Evolutionary conservation across 192 early-diverging fungal species (phyloP).

Genomic region (Helicostylum pulchrum): DNA sequence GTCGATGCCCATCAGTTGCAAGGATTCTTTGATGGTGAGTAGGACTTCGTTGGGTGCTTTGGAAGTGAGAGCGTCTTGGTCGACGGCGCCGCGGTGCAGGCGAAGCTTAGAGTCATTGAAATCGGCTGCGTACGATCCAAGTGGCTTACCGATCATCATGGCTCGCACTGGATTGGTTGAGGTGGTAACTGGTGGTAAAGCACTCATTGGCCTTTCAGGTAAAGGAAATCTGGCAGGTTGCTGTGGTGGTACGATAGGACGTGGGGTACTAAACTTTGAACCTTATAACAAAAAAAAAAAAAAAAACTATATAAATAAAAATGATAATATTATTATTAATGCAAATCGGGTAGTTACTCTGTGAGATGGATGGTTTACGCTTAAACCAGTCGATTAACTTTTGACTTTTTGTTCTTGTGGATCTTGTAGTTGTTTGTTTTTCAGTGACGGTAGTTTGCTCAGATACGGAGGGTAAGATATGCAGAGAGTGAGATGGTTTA

Average conservation of each 20-base stretch:
- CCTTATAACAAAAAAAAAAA: background rate
- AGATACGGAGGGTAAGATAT: constrained; percentile 21
- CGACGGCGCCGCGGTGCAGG: constrained; percentile 70
- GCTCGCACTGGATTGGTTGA: constrained; percentile 8
- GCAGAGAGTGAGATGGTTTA: background rate
- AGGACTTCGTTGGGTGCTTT: constrained; percentile 67
- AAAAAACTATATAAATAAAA: background rate
- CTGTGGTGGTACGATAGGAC: background rate
- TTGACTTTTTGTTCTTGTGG: constrained; percentile 44
- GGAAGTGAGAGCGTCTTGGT: constrained; percentile 64
- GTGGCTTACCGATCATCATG: constrained; percentile 16
- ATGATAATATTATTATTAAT: background rate
- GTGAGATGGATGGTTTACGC: constrained; percentile 40
- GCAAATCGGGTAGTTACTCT: background rate
- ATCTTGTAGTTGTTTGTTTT: background rate
- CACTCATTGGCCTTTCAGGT: constrained; percentile 4
- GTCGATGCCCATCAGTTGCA: constrained; percentile 52
- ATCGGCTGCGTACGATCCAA: constrained; percentile 21
- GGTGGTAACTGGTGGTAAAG: background rate
- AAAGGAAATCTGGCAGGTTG: no score
- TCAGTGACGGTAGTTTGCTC: constrained; percentile 13
- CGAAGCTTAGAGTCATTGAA: constrained; percentile 52
- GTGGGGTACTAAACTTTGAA: background rate
- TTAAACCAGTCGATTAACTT: constrained; percentile 76
- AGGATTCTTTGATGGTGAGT: constrained; percentile 57